Percentiles rank a stretch among this genome's conserved stretches.
Evolutionary conservation across 2,329 filamentous ascomycete species (phyloP).

Genomic region (Fusarium sp.): DNA sequence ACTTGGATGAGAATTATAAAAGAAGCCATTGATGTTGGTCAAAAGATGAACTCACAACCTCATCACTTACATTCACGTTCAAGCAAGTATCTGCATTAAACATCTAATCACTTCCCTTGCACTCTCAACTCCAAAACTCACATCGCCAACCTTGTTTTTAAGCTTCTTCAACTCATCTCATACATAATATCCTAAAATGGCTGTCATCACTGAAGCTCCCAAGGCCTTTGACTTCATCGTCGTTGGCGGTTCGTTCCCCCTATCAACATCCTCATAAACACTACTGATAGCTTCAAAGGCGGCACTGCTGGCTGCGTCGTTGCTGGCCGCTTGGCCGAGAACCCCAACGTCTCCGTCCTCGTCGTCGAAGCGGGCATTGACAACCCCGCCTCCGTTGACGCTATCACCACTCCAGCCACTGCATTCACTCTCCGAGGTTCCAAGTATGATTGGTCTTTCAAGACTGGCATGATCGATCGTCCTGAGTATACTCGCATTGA

Average conservation of each 20-base stretch:
- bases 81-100: not conserved
- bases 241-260: slow-evolving; percentile 12
- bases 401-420: slow-evolving; percentile 61
- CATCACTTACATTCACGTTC: not conserved
- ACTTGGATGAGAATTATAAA: not conserved
- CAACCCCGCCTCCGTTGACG: slow-evolving; percentile 58
- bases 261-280: not conserved
- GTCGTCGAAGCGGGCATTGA: slow-evolving; percentile 58
- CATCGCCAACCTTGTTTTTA: not conserved
- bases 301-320: slow-evolving; percentile 50
- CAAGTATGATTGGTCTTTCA: slow-evolving; percentile 67
- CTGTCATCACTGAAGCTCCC: slow-evolving; percentile 13
- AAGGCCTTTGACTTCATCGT: slow-evolving; percentile 21
- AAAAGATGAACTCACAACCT: not conserved
- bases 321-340: slow-evolving; percentile 49
- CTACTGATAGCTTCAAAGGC: slow-evolving; percentile 12
- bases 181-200: not conserved
- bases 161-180: not conserved
- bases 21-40: not conserved
- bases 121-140: not conserved
- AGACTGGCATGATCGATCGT: slow-evolving; percentile 66
- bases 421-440: slow-evolving; percentile 63
- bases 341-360: slow-evolving; percentile 52
- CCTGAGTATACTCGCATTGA: slow-evolving; percentile 67
- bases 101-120: not conserved